phyloP scores from a whole-genome alignment of 306 rosid genomes.

The Quercus suber region DNA sequence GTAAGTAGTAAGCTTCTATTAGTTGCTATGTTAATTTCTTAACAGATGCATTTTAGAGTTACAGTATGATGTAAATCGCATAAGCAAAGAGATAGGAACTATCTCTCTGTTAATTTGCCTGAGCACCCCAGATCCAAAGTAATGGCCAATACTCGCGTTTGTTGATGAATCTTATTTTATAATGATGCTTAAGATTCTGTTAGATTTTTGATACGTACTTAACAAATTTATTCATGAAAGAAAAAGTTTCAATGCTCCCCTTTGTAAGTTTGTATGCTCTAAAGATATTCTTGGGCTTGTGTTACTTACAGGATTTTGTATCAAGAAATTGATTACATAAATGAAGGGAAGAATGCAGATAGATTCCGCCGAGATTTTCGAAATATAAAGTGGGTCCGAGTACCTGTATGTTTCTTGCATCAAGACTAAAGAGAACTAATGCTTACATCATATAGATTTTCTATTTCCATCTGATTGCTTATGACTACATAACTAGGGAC shows the following conservation, averaged over 20 bases:
- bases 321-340: constrained; percentile 90
- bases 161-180: not conserved
- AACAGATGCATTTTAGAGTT: not conserved
- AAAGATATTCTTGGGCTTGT: constrained; percentile 11
- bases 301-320: constrained; percentile 62
- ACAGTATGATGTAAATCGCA: not conserved
- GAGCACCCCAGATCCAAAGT: not conserved
- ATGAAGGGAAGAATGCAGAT: constrained; percentile 91
- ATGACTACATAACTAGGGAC: too few species aligned
- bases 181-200: not conserved
- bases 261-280: constrained; percentile 13
- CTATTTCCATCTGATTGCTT: constrained; percentile 7
- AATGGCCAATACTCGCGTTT: not conserved
- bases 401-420: constrained; percentile 74
- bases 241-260: too few species aligned
- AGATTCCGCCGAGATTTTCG: constrained; percentile 83
- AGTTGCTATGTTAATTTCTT: constrained; percentile 7
- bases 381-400: constrained; percentile 90
- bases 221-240: not conserved
- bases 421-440: constrained; percentile 20
- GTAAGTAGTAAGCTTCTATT: constrained; percentile 40
- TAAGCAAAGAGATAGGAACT: not conserved
- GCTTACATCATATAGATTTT: not conserved
- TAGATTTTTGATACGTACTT: not conserved
- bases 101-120: not conserved